Evolutionary conservation across 2,329 filamentous ascomycete species (phyloP).

Genomic region (Aspergillus sp.): DNA sequence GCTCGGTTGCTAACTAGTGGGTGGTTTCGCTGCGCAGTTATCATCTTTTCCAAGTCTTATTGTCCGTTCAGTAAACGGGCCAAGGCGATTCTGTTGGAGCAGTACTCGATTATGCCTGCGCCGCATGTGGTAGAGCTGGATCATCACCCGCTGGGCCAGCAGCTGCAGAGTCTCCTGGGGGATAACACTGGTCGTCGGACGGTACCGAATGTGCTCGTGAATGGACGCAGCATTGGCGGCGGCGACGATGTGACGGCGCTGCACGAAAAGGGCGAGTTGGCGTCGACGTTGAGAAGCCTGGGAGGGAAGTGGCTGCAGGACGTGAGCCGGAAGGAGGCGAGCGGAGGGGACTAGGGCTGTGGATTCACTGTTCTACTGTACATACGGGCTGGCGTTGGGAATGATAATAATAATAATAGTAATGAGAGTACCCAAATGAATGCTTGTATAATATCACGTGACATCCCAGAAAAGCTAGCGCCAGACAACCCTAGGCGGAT

Average conservation of each 20-base stretch:
- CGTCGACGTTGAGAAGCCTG: slow-evolving; percentile 69
- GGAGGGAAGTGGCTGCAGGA: slow-evolving; percentile 65
- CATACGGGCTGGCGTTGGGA: neutral
- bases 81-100: slow-evolving; percentile 78
- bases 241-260: slow-evolving; percentile 80
- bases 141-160: slow-evolving; percentile 68
- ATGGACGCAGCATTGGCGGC: slow-evolving; percentile 85
- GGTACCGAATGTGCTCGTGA: slow-evolving; percentile 88
- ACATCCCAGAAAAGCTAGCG: neutral
- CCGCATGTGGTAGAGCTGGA: slow-evolving; percentile 93
- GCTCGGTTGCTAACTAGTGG: slow-evolving; percentile 4
- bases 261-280: slow-evolving; percentile 64
- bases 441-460: neutral
- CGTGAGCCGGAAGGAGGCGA: slow-evolving; percentile 23
- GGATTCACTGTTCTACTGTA: neutral
- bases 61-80: slow-evolving; percentile 84
- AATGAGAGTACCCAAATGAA: too few species aligned
- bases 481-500: slow-evolving; percentile 30
- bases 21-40: slow-evolving; percentile 62
- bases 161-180: slow-evolving; percentile 69
- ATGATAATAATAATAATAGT: neutral
- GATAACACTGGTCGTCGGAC: slow-evolving; percentile 77
- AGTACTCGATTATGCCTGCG: slow-evolving; percentile 77
- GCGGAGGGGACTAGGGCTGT: slow-evolving; percentile 4
- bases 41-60: slow-evolving; percentile 95